phyloP scores from a whole-genome alignment of 106 monocot genomes.

The Dendrobium chrysotoxum region DNA sequence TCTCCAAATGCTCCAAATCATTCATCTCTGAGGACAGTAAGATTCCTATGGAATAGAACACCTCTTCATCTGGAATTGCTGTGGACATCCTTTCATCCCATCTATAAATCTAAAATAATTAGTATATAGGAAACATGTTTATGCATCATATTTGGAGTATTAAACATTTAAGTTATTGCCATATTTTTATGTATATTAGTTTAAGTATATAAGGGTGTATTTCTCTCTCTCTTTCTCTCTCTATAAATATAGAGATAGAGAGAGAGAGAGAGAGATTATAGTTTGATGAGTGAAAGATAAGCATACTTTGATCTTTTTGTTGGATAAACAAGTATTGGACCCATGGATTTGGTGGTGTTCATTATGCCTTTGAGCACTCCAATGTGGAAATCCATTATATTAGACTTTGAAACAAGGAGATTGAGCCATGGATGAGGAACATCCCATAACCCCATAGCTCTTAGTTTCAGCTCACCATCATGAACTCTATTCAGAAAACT shows the following conservation, averaged over 20 bases:
- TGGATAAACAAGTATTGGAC: constrained; percentile 57
- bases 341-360: constrained; percentile 11
- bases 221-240: too few species aligned
- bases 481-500: constrained; percentile 46
- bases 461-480: constrained; percentile 33
- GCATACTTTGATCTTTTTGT: constrained; percentile 38
- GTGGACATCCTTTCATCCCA: constrained; percentile 64
- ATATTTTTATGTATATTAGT: too few species aligned
- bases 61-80: constrained; percentile 46
- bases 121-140: too few species aligned
- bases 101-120: constrained; percentile 14
- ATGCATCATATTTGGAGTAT: too few species aligned
- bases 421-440: constrained; percentile 71
- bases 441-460: constrained; percentile 40
- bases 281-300: neutral
- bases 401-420: constrained; percentile 42
- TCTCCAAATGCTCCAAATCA: constrained; percentile 22
- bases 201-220: too few species aligned
- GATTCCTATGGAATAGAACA: constrained; percentile 54
- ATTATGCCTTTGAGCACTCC: constrained; percentile 49
- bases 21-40: constrained; percentile 23
- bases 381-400: constrained; percentile 32
- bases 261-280: too few species aligned
- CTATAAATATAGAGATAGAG: too few species aligned
- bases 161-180: too few species aligned